Conservation (phyloP, 306 rosid genomes). For the Quercus ilex region DNA sequence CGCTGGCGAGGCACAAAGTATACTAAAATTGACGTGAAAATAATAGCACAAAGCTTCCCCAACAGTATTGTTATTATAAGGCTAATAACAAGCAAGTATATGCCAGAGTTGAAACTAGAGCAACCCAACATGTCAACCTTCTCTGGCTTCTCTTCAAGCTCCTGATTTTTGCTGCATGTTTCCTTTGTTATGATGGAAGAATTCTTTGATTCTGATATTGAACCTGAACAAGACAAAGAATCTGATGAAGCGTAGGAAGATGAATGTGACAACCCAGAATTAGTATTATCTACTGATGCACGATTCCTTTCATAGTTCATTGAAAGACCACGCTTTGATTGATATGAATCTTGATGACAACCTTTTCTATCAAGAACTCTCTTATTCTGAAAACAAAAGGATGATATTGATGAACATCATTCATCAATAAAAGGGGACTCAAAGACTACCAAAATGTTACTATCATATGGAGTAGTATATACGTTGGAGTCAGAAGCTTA, state of each 20-base stretch:
- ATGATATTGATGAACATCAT: neutral
- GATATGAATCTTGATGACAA: slow-evolving; percentile 26
- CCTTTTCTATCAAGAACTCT: slow-evolving; percentile 25
- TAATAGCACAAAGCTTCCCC: slow-evolving; percentile 45
- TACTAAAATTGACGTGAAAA: slow-evolving; percentile 47
- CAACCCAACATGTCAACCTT: slow-evolving; percentile 6
- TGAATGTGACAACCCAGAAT: slow-evolving; percentile 2
- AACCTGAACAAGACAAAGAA: slow-evolving; percentile 13
- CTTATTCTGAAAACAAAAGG: slow-evolving; percentile 30
- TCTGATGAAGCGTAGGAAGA: slow-evolving; percentile 8
- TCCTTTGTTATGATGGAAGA: slow-evolving; percentile 4
- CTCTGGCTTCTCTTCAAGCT: slow-evolving; percentile 21
- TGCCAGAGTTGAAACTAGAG: slow-evolving; percentile 16
- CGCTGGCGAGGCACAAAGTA: slow-evolving; percentile 26
- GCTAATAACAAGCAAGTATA: slow-evolving; percentile 42
- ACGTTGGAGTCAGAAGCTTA: neutral
- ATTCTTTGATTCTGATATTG: slow-evolving; percentile 14
- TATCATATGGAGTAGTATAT: neutral
- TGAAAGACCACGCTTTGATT: slow-evolving; percentile 32
- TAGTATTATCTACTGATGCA: neutral
- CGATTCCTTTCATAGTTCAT: slow-evolving; percentile 9
- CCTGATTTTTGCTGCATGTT: neutral
- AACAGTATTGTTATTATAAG: slow-evolving; percentile 42
- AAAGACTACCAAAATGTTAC: neutral
- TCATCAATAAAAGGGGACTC: neutral